Evolutionary conservation across 2,329 filamentous ascomycete genomes (phyloP).

Genomic region (Ceratocystis papillata): DNA sequence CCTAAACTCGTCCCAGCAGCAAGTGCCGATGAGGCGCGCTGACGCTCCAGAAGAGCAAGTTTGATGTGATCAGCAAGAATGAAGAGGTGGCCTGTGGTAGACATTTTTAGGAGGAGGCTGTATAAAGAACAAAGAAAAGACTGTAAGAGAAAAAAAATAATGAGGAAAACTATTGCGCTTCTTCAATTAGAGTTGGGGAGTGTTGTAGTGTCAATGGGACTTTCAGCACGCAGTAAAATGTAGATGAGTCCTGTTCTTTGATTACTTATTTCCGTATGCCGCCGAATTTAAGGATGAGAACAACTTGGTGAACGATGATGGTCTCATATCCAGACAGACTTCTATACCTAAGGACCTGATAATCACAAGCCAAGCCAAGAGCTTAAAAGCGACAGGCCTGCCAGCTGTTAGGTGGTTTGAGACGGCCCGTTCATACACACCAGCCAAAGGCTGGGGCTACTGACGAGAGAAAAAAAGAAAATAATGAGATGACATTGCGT

Average conservation of each 20-base stretch:
- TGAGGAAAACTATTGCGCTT: too few species aligned
- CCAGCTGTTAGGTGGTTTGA: not conserved
- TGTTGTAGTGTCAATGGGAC: too few species aligned
- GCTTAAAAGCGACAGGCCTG: not conserved
- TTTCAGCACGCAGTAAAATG: too few species aligned
- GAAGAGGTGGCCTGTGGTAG: slow-evolving; percentile 65
- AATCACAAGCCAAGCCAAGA: not conserved
- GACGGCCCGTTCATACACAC: not conserved
- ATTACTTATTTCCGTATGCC: too few species aligned
- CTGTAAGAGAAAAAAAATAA: slow-evolving; percentile 2
- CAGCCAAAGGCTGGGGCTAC: not conserved
- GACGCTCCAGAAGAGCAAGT: slow-evolving; percentile 81
- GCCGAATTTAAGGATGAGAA: too few species aligned
- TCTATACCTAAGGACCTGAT: not conserved
- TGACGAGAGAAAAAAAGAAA: not conserved
- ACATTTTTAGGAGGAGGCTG: slow-evolving; percentile 34
- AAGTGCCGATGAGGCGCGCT: slow-evolving; percentile 48
- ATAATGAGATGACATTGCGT: not conserved
- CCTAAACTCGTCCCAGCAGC: slow-evolving; percentile 51
- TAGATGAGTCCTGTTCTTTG: too few species aligned
- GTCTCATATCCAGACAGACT: too few species aligned
- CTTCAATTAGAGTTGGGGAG: too few species aligned
- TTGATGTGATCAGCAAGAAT: slow-evolving; percentile 95
- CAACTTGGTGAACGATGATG: too few species aligned
- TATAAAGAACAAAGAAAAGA: too few species aligned